A percentile compares a stretch with the other conserved stretches of the same genome.
Conservation (phyloP, 345 rosid genomes). For the Balakata baccata region DNA sequence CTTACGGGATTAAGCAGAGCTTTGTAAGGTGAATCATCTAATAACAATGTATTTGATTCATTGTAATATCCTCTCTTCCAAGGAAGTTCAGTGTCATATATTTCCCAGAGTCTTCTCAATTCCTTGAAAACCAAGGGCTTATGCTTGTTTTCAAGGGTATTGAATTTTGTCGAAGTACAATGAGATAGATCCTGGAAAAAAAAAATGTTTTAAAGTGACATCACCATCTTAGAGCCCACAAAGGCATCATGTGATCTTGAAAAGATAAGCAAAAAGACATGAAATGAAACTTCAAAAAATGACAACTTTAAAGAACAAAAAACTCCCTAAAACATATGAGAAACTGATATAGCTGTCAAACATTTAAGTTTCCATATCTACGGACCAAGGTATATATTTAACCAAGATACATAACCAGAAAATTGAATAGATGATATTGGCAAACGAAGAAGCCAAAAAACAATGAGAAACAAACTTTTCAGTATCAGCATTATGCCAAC, state of each 20-base stretch:
- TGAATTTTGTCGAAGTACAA: slow-evolving; percentile 52
- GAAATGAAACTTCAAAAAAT: neutral
- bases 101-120: slow-evolving; percentile 67
- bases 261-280: neutral
- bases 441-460: neutral
- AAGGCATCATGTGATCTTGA: neutral
- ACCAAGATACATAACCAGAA: neutral
- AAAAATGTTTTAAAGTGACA: neutral
- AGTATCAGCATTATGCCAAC: neutral
- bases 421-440: neutral
- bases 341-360: neutral
- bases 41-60: slow-evolving; percentile 70
- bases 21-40: slow-evolving; percentile 93
- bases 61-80: slow-evolving; percentile 63
- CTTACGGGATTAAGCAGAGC: slow-evolving; percentile 94
- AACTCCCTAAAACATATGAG: neutral
- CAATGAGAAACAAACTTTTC: neutral
- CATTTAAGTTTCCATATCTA: neutral
- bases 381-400: neutral
- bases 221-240: neutral
- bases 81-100: slow-evolving; percentile 53
- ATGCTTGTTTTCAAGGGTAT: slow-evolving; percentile 60
- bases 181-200: slow-evolving; percentile 62
- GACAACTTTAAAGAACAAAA: neutral
- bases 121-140: slow-evolving; percentile 76